Percentiles rank a stretch among this genome's conserved stretches.
phyloP scores from a whole-genome alignment of 2,329 filamentous ascomycete species.

The Colletotrichum lini region DNA sequence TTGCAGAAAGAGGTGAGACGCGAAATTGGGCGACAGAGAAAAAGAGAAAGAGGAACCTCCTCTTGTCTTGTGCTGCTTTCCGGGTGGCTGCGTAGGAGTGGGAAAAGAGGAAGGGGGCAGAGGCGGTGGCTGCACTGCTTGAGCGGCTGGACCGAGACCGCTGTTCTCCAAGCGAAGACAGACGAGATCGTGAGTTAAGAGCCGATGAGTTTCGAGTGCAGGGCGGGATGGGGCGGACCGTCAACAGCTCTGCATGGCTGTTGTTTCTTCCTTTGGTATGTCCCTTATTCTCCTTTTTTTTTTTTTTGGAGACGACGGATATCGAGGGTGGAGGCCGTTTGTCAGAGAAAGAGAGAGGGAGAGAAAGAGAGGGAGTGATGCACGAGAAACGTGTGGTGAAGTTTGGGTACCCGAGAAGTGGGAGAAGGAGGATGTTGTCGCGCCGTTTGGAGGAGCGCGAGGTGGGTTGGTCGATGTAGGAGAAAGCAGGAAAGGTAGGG shows the following conservation, averaged over 20 bases:
- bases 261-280: neutral
- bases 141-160: constrained; percentile 19
- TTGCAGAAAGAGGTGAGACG: constrained; percentile 14
- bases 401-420: constrained; percentile 30
- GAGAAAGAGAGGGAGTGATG: constrained; percentile 11
- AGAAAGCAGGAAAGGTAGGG: constrained; percentile 14
- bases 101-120: constrained; percentile 16
- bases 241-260: neutral
- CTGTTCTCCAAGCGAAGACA: neutral
- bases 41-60: neutral
- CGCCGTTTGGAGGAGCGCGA: constrained; percentile 36
- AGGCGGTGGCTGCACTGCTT: constrained; percentile 17
- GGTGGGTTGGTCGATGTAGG: constrained; percentile 32
- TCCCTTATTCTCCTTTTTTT: neutral
- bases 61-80: constrained; percentile 10
- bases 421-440: constrained; percentile 37
- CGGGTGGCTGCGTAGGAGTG: constrained; percentile 5
- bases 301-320: constrained; percentile 1
- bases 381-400: constrained; percentile 28
- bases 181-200: constrained; percentile 16
- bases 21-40: neutral
- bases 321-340: constrained; percentile 21
- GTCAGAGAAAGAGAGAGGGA: constrained; percentile 12
- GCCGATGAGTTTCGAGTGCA: neutral
- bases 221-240: neutral